These are phyloP conservation scores for Termitomyces sp. DNA, from an alignment of 768 basidiomycete genomes.

Conservation along the genomic window DNA sequence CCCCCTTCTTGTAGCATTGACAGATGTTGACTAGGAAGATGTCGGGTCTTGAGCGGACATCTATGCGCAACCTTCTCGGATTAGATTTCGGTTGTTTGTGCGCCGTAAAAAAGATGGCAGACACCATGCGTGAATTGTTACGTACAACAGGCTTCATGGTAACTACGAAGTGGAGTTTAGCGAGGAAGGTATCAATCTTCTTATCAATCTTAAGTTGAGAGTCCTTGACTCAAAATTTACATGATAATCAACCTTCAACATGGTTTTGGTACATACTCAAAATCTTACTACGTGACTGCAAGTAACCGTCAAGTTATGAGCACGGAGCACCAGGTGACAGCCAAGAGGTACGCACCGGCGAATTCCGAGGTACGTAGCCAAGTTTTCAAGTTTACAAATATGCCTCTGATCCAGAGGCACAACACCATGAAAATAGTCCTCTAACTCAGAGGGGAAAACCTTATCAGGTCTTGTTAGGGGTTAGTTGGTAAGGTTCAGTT, in stretches of 20 bases:
- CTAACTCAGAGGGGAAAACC: no score
- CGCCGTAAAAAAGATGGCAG: neutral
- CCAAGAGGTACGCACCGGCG: no score
- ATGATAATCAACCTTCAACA: neutral
- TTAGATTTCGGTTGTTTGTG: neutral
- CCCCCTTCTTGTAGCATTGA: neutral
- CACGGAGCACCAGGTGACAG: no score
- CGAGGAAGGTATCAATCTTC: neutral
- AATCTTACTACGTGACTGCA: no score
- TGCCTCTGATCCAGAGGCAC: no score
- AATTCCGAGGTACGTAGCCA: no score
- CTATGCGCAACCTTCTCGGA: neutral
- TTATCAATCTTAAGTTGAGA: neutral
- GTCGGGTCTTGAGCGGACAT: neutral
- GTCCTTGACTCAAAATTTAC: neutral
- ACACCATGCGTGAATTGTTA: neutral
- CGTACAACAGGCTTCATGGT: neutral
- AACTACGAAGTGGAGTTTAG: neutral
- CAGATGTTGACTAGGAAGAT: neutral
- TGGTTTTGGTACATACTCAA: no score
- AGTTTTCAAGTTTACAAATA: no score
- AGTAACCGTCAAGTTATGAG: no score
- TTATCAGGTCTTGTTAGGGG: no score
- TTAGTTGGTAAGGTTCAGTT: no score
- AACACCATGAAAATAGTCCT: no score